Evolutionary conservation across 352 stramenopile species (phyloP), one percentile per base, ranked within the genome.

Genomic region (Globisporangium nodosum): DNA sequence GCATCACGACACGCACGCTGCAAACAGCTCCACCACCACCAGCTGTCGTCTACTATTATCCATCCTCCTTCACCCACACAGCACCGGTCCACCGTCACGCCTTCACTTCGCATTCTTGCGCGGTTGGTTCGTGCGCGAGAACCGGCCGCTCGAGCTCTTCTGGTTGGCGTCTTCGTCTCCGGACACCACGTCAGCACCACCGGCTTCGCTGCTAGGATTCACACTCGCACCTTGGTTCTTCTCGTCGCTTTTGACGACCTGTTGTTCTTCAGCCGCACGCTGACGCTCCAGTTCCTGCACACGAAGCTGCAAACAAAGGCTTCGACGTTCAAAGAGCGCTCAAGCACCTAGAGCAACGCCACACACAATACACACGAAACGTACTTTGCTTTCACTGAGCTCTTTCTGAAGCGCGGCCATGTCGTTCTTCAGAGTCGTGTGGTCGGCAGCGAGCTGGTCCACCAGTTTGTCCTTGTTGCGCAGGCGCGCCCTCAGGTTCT

Each of bases 381-480:
- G 24, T 58, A 89, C 81, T 70, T 88, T 88, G 62, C 60, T 79
- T 68, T 86, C 62, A 4, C 64, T 71, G 18, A 92, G 65, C 56
- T 92, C 71, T 60, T 60, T 72, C 51, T 94, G 70, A 1, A 92
- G 61, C n/a, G 69, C 70, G 8, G 76, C 72, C 21, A 94, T 56
- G 51, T 90, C 73, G 0, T 66, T 53, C 18, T 74, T 72, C 18
- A 92, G 58, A 37, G 72, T 69, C 56, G 77, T 73, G 50, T 94
- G 82, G 37, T 94, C 85, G n/a, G 70, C 75, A 16, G 79, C 86
- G 37, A 94, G 62, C 57, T 92, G 81, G 52, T 92, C 81, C 40
- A 95, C 74, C 3, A 93, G 52, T 51, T 88, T 87, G 63, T 95
- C 83, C 42, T 93, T 95, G 65, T 90, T 90, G 12, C 78, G 78